phyloP scores from a whole-genome alignment of 768 basidiomycete species.

The Phanerochaete carnosa region DNA sequence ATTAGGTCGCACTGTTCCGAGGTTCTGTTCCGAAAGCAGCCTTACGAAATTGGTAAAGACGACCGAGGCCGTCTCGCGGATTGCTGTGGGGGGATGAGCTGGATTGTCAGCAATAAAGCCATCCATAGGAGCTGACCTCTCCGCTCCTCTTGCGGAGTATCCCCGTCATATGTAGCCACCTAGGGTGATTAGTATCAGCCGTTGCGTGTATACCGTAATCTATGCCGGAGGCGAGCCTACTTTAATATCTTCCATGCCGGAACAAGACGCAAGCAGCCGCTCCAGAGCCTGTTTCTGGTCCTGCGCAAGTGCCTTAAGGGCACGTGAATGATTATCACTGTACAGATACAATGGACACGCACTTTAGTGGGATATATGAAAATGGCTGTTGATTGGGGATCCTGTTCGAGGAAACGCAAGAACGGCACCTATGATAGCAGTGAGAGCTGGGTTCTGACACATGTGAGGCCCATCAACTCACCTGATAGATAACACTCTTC shows the following conservation, averaged over 20 bases:
- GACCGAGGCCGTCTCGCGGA: constrained; percentile 71
- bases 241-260: constrained; percentile 58
- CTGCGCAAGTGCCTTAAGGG: constrained; percentile 74
- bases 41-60: constrained; percentile 90
- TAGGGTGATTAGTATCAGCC: neutral
- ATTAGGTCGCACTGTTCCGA: neutral
- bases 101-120: neutral
- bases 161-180: constrained; percentile 80
- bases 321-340: neutral
- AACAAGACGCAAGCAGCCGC: constrained; percentile 56
- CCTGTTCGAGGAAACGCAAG: constrained; percentile 59
- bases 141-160: constrained; percentile 72
- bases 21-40: neutral
- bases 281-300: constrained; percentile 76
- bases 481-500: constrained; percentile 87
- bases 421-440: constrained; percentile 58
- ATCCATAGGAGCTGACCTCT: constrained; percentile 36
- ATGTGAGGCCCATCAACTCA: constrained; percentile 18
- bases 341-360: neutral
- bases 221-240: constrained; percentile 32
- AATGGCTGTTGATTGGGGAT: constrained; percentile 63
- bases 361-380: constrained; percentile 91
- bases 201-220: no score
- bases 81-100: constrained; percentile 34
- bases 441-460: neutral